Base-by-base conservation (phyloP, 805 yeast species). In the Zygoascus bituminiphila region DNA sequence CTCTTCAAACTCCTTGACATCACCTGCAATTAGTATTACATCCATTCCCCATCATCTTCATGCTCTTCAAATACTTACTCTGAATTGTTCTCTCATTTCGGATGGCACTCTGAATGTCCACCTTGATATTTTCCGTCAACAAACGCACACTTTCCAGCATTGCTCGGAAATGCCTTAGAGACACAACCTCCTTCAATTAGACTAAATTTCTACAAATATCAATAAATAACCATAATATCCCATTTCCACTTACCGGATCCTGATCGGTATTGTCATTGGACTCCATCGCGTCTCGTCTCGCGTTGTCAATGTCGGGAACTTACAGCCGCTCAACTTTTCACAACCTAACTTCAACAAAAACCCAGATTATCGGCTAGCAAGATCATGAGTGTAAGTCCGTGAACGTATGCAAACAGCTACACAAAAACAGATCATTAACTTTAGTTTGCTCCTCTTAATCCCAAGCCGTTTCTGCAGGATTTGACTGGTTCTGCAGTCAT, bases 381-480 rank as follows among this genome's bases (percentile, higher is more conserved):
- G 29, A 7, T 29, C 33, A 29, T 29, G 33, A 29, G 33, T 29
- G 33, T 29, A 29, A 7, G 33, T 29, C 10, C n/a, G n/a, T n/a
- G n/a, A n/a, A n/a, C n/a, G n/a, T n/a, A n/a, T n/a, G n/a, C n/a
- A n/a, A n/a, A n/a, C n/a, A n/a, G n/a, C n/a, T n/a, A n/a, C n/a
- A n/a, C n/a, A n/a, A n/a, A n/a, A n/a, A n/a, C n/a, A n/a, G n/a
- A n/a, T 12, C 33, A 6, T 29, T 29, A 29, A 29, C 33, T 22
- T 14, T 45, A 67, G 72, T 68, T 73, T 48, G 68, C 69, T 36
- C 93, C 95, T 15, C 71, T 83, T 20, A 87, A 88, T 59, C 97
- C 97, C 14, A 88, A 85, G 62, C 96, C 96, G n/a, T 93, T 81
- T 57, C 72, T 93, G 42, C 81, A 81, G 52, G 81, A 84, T 21